Evolutionary conservation across 192 early-diverging fungal genomes (phyloP).

Genomic region (Linnemannia exigua): DNA sequence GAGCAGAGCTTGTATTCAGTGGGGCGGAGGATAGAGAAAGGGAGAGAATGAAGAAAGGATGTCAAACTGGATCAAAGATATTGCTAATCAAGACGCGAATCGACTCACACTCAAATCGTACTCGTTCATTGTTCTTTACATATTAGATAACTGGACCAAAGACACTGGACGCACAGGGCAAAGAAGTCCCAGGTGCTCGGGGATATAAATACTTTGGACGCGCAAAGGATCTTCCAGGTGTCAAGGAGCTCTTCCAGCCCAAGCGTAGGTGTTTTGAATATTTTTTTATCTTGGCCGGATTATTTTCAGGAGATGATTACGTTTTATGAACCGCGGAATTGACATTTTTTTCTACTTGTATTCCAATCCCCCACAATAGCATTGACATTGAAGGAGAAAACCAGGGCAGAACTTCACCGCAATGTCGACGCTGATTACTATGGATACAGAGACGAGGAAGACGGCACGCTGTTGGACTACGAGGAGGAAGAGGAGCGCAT

Average conservation of each 20-base stretch:
- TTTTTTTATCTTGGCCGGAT: neutral
- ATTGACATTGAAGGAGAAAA: conserved; percentile 62
- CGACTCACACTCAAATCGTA: neutral
- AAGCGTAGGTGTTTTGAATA: conserved; percentile 61
- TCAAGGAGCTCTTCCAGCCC: conserved; percentile 91
- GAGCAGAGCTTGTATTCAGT: no score
- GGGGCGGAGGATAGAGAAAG: neutral
- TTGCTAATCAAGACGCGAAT: neutral
- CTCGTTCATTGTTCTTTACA: neutral
- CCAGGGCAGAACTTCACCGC: conserved; percentile 78
- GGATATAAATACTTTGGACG: conserved; percentile 99
- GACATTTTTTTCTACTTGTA: neutral
- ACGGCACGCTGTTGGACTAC: conserved; percentile 84
- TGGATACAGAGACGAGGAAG: conserved; percentile 94
- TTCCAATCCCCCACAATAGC: conserved; percentile 42
- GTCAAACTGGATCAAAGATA: neutral
- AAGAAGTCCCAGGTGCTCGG: conserved; percentile 87
- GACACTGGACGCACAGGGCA: conserved; percentile 89
- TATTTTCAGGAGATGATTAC: neutral
- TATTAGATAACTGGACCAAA: conserved; percentile 77
- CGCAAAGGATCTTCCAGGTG: conserved; percentile 93
- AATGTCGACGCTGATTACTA: conserved; percentile 95
- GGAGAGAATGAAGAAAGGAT: neutral
- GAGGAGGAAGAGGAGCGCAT: conserved; percentile 74
- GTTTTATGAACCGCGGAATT: neutral